Base-by-base conservation (phyloP, 2,329 filamentous ascomycete genomes). In the Acrodontium crateriforme region DNA sequence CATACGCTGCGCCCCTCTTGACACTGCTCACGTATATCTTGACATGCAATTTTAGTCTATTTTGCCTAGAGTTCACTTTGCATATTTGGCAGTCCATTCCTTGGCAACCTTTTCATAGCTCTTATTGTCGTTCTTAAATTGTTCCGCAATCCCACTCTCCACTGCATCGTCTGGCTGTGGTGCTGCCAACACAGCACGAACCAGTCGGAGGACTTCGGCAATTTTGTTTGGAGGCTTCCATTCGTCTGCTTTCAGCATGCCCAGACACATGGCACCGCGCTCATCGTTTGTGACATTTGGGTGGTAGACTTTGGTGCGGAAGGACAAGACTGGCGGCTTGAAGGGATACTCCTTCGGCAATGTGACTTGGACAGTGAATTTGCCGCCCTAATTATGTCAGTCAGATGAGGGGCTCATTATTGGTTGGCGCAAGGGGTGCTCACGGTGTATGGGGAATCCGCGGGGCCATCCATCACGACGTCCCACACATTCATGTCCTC, bases 271-370 rank as follows among this genome's bases (percentile, higher is more conserved):
- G 58, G 69, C 77, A 37, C 85, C 85, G 41, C 74, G 71, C 49
- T 71, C 69, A 55, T 92, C 84, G 66, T 92, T 89, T 49, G 78
- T 83, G 34, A 94, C 71, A 59, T 94, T 94, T 24, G 85, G 84
- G 62, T 94, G 85, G 69, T 92, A 94, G 64, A 93, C 80, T 59
- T 85, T 87, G 28, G 84, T 93, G 40, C 65, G 61, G 67, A 93
- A 92, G 49, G 68, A 73, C 43, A 92, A 67, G 35, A 68, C 62
- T 10, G 84, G 84, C 13, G 83, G 74, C 58, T 89, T 89, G 73
- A 92, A 93, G 18, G 84, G 84, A 63, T 92, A 93, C 47, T 83
- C 77, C 43, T 63, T 59, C 9, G 84, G 83, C 8, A 94, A 72
- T 21, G 58, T 65, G 42, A 93, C 64, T 37, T 74, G 58, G 36